Base-by-base conservation (phyloP, 2,329 filamentous ascomycete species). In the Colletotrichum liriopes region DNA sequence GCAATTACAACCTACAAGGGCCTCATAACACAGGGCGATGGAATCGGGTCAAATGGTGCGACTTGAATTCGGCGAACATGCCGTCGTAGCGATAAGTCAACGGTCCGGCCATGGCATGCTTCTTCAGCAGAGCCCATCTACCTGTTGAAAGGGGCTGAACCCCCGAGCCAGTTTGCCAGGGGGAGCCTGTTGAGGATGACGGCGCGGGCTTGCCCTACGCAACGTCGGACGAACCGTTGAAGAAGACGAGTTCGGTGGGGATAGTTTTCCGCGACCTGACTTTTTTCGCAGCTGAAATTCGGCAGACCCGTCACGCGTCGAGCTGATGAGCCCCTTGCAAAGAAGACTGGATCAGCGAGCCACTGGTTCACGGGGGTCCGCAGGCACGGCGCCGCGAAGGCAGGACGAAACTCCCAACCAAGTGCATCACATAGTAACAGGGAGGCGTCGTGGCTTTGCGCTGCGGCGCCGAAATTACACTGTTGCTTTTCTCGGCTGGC, bases 151-250 rank as follows among this genome's bases (percentile, higher is more conserved):
- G 45, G 20, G 14, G 35, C n/a, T 1, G 32, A 18, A 35, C 18
- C 45, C n/a, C 45, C 37, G 20, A 51, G 20, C 9, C 51, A 11
- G 5, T 2, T 37, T 5, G 11, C 9, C 65, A 63, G 58, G 69
- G 65, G 43, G 39, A 37, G 45, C 65, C 65, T 60, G 20, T 52
- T 12, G 29, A 35, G 35, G 61, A 29, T 14, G 6, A 37, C 26
- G 32, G 49, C 26, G 51, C 29, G 41, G 56, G 6, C 39, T 5
- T 49, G 62, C 41, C 41, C 20, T 51, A n/a, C 45, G 39, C 65
- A 29, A 68, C 16, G 52, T 72, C 37, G 58, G 65, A 72, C 65
- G 69, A 72, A 72, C 69, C 51, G 65, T 16, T 39, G n/a, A 29
- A 23, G 37, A n/a, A 39, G 52, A 54, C 49, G 14, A 59, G 58